Base-by-base conservation (phyloP, 805 yeast species). In the Candida piceae region DNA sequence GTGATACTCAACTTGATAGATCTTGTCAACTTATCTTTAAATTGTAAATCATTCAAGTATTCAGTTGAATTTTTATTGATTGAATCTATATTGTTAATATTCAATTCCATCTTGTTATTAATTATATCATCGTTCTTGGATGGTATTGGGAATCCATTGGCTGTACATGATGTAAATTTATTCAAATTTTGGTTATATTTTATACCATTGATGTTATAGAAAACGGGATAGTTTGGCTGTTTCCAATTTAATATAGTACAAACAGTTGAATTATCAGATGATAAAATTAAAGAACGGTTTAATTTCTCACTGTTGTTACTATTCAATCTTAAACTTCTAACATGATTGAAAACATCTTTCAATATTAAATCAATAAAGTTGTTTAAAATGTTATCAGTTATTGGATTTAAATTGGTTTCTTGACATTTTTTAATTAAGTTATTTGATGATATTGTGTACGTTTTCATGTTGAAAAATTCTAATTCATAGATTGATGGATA, bases 171-270 rank as follows among this genome's bases (percentile, higher is more conserved):
- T 11, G 47, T 55, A 40, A 70, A 70, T 35, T 42, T 42, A 13
- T 62, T 59, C 2, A 40, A 32, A 3, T 23, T 33, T 8, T 47
- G 39, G 22, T 57, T 45, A 49, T 56, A 66, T 26, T 69, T 63
- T 9, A 80, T 64, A n/a, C 87, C 85, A 49, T 78, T 80, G 73
- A 89, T 76, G 38, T 80, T 76, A 62, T 85, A 84, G 46, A 93
- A 79, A 1, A 93, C 97, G 0, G 98, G 97, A 62, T 83, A 93
- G 58, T 90, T 90, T 11, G 98, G 97, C 62, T 93, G 98, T 61
- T 93, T 93, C 98, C 98, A 93, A 62, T 93, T 93, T 49, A 93
- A 64, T 31, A 87, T 84, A 9, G 95, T 86, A 62, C 97, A 93
- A n/a, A 88, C 86, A 31, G 79, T 76, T 23, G 96, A 84, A 59